phyloP scores from a whole-genome alignment of 2,329 filamentous ascomycete species.

The Orbilia brochopaga region DNA sequence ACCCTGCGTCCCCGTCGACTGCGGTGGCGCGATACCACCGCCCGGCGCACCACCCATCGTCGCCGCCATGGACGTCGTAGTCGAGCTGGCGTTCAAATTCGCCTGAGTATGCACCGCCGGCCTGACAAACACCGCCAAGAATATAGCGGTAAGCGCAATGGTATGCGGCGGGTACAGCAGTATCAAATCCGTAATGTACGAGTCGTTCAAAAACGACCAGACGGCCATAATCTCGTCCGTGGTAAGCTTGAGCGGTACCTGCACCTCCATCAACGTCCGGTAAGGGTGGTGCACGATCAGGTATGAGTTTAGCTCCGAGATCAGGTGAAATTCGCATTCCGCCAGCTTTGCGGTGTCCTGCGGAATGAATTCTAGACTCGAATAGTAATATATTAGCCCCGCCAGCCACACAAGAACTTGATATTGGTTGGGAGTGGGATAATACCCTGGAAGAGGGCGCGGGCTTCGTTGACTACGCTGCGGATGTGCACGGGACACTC shows the following conservation, averaged over 20 bases:
- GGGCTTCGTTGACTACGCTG: slow-evolving; percentile 83
- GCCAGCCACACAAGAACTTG: slow-evolving; percentile 50
- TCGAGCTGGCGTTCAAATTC: slow-evolving; percentile 60
- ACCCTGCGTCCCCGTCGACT: slow-evolving; percentile 40
- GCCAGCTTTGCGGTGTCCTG: slow-evolving; percentile 83
- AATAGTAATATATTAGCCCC: too few relatives aligned
- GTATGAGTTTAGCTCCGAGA: slow-evolving; percentile 87
- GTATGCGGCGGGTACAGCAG: slow-evolving; percentile 84
- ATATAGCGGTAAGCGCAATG: slow-evolving; percentile 83
- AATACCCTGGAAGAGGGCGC: slow-evolving; percentile 79
- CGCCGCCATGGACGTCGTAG: slow-evolving; percentile 54
- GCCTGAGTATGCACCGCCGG: slow-evolving; percentile 63
- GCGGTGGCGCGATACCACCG: slow-evolving; percentile 55
- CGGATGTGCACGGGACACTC: slow-evolving; percentile 96
- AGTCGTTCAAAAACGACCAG: slow-evolving; percentile 86
- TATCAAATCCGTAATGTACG: slow-evolving; percentile 89
- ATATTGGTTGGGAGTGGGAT: too few relatives aligned
- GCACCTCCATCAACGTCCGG: slow-evolving; percentile 75
- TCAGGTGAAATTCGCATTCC: slow-evolving; percentile 91
- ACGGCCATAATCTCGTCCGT: slow-evolving; percentile 79
- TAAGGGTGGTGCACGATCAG: slow-evolving; percentile 92
- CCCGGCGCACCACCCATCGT: slow-evolving; percentile 51
- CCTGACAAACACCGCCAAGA: slow-evolving; percentile 81
- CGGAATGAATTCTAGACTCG: slow-evolving; percentile 71
- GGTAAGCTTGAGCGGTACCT: slow-evolving; percentile 72